Conservation (phyloP, 192 early-diverging fungal species). For the Dissophora globulifera region DNA sequence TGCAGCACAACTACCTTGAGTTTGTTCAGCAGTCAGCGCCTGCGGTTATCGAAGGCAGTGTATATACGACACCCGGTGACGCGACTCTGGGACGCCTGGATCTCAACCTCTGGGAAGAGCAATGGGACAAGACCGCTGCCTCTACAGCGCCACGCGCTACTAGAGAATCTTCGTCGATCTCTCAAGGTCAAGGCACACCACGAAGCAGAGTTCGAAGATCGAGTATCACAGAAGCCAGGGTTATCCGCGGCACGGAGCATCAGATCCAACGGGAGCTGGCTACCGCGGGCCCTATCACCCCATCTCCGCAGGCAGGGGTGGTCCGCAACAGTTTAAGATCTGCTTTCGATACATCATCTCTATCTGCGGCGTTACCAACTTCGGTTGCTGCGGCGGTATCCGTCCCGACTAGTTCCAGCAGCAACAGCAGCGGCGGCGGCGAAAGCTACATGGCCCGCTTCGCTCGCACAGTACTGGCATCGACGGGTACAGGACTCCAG, state of each 20-base stretch:
- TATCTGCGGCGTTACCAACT: constrained; percentile 3
- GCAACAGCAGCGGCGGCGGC: too few species aligned
- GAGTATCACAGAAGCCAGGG: constrained; percentile 28
- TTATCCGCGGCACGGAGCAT: constrained; percentile 22
- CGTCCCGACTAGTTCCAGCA: too few species aligned
- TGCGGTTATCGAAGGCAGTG: not conserved
- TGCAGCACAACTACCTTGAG: constrained; percentile 43
- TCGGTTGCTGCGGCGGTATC: not conserved
- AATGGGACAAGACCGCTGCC: not conserved
- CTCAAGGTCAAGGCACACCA: not conserved
- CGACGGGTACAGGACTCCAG: constrained; percentile 6
- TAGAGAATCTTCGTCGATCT: too few species aligned
- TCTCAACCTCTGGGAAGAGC: constrained; percentile 43
- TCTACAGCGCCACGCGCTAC: too few species aligned
- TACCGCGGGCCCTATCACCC: constrained; percentile 16
- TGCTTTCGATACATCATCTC: constrained; percentile 8
- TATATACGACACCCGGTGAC: not conserved
- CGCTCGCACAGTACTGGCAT: constrained; percentile 15
- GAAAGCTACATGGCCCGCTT: constrained; percentile 33
- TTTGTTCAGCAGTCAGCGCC: constrained; percentile 12
- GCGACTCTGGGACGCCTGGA: constrained; percentile 18
- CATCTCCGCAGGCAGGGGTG: constrained; percentile 9
- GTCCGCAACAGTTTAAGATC: constrained; percentile 5
- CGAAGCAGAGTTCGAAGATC: constrained; percentile 2
- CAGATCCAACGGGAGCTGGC: constrained; percentile 27